A percentile compares a stretch with the other conserved stretches of the same genome.
Evolutionary conservation across 1,139 yeast genomes (phyloP).

Genomic region (Debaryomyces psychrophilus): DNA sequence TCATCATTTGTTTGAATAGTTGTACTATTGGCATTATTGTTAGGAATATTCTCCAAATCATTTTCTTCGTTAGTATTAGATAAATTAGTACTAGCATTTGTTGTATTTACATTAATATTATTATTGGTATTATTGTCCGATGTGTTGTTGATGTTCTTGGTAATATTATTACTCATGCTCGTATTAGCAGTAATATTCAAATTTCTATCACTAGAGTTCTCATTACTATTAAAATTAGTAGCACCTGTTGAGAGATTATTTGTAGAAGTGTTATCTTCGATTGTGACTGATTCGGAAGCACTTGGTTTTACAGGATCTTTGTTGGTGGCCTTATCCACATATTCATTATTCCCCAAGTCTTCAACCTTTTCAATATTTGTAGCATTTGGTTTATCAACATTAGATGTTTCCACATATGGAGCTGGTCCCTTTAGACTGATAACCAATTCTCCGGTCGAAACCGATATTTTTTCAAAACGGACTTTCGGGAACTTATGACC

Average conservation of each 20-base stretch:
- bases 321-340: neutral
- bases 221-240: neutral
- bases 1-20: constrained; percentile 14
- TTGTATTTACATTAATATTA: constrained; percentile 2
- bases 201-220: neutral
- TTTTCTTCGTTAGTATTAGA: constrained; percentile 3
- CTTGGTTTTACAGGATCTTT: constrained; percentile 5
- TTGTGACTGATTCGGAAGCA: constrained; percentile 1
- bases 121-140: constrained; percentile 8
- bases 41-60: constrained; percentile 8
- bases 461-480: constrained; percentile 83
- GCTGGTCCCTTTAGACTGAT: constrained; percentile 82
- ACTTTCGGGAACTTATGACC: constrained; percentile 91
- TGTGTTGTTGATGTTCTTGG: constrained; percentile 1
- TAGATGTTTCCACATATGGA: constrained; percentile 24
- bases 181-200: neutral
- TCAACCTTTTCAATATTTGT: neutral
- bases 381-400: neutral
- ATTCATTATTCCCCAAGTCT: neutral
- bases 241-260: neutral
- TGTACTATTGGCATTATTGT: constrained; percentile 12
- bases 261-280: neutral
- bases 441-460: constrained; percentile 78
- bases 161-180: neutral
- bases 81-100: constrained; percentile 1